A percentile compares a stretch with the other conserved stretches of the same genome.
These are phyloP conservation scores for Entonaema liquescens DNA, from an alignment of 495 filamentous ascomycete species.

Conservation along the genomic window DNA sequence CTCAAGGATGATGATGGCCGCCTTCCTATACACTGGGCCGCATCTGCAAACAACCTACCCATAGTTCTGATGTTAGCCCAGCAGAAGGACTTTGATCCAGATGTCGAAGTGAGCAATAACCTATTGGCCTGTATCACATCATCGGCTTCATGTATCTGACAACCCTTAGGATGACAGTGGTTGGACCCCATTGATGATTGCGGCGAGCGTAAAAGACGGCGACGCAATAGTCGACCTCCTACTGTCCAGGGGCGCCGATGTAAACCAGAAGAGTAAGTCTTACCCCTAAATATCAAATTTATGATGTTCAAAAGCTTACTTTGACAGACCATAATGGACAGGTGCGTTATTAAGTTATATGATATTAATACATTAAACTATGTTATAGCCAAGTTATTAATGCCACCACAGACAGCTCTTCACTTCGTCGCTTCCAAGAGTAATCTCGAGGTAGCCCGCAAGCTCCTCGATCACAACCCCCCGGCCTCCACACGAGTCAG, in stretches of 20 bases:
- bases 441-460: constrained; percentile 81
- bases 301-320: constrained; percentile 18
- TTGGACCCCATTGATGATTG: constrained; percentile 97
- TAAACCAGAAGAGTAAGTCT: constrained; percentile 75
- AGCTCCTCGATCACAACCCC: constrained; percentile 73
- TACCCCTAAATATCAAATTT: neutral
- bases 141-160: constrained; percentile 3
- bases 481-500: constrained; percentile 82
- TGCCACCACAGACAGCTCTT: constrained; percentile 72
- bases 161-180: constrained; percentile 76
- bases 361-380: neutral
- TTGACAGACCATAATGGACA: constrained; percentile 62
- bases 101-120: constrained; percentile 71
- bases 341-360: constrained; percentile 48
- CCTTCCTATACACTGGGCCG: constrained; percentile 94
- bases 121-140: neutral
- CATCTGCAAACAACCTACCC: constrained; percentile 79
- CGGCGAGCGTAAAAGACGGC: constrained; percentile 76
- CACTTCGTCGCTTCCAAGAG: constrained; percentile 92
- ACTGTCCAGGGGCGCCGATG: constrained; percentile 81
- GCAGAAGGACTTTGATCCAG: constrained; percentile 81
- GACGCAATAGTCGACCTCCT: constrained; percentile 77
- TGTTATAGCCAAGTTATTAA: neutral
- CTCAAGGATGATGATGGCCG: constrained; percentile 88
- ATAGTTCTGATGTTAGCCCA: constrained; percentile 77